phyloP scores from a whole-genome alignment of 1,284 basidiomycete genomes.

The Meira nashicola region DNA sequence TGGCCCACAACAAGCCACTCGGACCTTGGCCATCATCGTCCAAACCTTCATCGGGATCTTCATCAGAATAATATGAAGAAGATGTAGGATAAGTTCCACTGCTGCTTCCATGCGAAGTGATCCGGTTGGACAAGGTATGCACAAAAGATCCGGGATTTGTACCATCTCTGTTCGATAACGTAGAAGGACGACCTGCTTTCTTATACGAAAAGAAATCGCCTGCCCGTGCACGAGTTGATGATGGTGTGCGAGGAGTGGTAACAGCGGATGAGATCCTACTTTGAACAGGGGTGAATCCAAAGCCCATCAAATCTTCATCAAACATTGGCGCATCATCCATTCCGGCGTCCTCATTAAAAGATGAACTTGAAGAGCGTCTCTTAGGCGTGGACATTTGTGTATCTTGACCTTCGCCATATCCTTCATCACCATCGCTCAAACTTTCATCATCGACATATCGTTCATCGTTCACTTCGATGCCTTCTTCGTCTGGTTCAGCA shows the following conservation, averaged over 20 bases:
- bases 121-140: too few relatives aligned
- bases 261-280: constrained; percentile 17
- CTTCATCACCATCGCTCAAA: constrained; percentile 5
- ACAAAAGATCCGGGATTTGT: too few relatives aligned
- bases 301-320: constrained; percentile 46
- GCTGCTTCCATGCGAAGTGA: too few relatives aligned
- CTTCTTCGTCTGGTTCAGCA: constrained; percentile 59
- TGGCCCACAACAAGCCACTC: constrained; percentile 82
- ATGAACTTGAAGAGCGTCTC: too few relatives aligned
- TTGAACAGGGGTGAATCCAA: constrained; percentile 21
- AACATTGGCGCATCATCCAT: constrained; percentile 43
- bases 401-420: neutral
- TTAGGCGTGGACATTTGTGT: constrained; percentile 15
- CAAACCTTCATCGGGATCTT: neutral
- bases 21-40: constrained; percentile 60
- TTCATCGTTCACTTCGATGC: constrained; percentile 27
- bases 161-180: too few relatives aligned
- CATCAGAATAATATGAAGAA: neutral
- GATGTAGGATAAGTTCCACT: neutral
- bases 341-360: neutral
- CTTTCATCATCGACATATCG: constrained; percentile 30
- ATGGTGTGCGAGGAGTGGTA: constrained; percentile 8
- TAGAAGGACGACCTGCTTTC: too few relatives aligned
- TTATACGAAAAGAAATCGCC: constrained; percentile 2
- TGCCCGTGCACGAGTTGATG: constrained; percentile 7